These are phyloP conservation scores for Epichloe coenophiala DNA, from an alignment of 2,329 filamentous ascomycete species.

Conservation along the genomic window DNA sequence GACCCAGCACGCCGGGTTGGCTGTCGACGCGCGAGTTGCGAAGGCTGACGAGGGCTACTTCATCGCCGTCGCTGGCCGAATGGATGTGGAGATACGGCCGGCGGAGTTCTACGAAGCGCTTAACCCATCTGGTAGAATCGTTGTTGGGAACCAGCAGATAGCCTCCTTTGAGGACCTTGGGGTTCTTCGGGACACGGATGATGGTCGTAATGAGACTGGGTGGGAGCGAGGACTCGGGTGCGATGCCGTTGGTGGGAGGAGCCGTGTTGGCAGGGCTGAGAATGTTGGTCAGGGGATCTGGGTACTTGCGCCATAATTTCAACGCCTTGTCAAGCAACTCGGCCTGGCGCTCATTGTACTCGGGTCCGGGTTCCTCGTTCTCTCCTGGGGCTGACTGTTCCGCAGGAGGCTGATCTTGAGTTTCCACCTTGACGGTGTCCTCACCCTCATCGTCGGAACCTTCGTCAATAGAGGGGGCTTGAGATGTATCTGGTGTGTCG, in stretches of 20 bases:
- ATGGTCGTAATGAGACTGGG: slow-evolving; percentile 65
- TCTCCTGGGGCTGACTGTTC: slow-evolving; percentile 10
- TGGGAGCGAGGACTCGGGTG: slow-evolving; percentile 30
- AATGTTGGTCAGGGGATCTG: slow-evolving; percentile 41
- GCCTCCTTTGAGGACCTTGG: slow-evolving; percentile 68
- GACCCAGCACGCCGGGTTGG: slow-evolving; percentile 70
- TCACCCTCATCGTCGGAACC: slow-evolving; percentile 12
- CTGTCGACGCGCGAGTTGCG: slow-evolving; percentile 85
- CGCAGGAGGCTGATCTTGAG: slow-evolving; percentile 5
- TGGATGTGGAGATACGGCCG: slow-evolving; percentile 88
- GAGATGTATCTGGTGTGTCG: slow-evolving; percentile 41
- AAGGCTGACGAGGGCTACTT: slow-evolving; percentile 78
- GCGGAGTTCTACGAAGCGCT: slow-evolving; percentile 83
- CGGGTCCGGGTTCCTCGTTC: slow-evolving; percentile 8
- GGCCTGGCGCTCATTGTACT: slow-evolving; percentile 33
- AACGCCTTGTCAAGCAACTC: slow-evolving; percentile 42
- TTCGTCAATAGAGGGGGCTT: slow-evolving; percentile 22
- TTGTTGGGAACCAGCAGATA: slow-evolving; percentile 78
- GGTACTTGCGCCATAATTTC: slow-evolving; percentile 50
- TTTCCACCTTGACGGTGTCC: slow-evolving; percentile 11
- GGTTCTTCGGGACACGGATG: slow-evolving; percentile 67
- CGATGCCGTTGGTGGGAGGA: slow-evolving; percentile 51
- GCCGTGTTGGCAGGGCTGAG: slow-evolving; percentile 49
- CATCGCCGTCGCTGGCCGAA: slow-evolving; percentile 72
- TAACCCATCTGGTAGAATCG: slow-evolving; percentile 73